These are phyloP conservation scores for Silene conica DNA, from an alignment of 148 eudicot genomes.

Conservation along the genomic window DNA sequence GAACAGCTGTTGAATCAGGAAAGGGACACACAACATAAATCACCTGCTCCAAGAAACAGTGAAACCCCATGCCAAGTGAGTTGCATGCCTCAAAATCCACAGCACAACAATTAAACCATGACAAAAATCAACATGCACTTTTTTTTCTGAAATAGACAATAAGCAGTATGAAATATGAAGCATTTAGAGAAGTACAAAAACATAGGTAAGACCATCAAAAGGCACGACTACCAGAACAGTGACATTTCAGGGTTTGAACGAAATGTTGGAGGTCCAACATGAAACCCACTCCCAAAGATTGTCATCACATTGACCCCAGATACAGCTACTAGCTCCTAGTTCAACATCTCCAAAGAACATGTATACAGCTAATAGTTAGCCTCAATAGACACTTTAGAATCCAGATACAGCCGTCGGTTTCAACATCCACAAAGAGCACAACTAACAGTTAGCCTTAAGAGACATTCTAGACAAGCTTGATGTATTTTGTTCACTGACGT, in stretches of 20 bases:
- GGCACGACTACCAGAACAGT: not conserved
- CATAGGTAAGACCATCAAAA: not conserved
- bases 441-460: no score
- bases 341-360: no score
- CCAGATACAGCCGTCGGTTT: no score
- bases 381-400: no score
- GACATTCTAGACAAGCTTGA: no score
- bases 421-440: no score
- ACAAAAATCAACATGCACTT: not conserved
- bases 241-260: not conserved
- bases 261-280: not conserved
- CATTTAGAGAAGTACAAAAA: not conserved
- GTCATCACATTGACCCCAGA: no score
- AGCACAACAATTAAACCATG: not conserved
- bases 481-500: no score
- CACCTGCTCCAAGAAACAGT: constrained; percentile 52
- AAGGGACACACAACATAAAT: constrained; percentile 96
- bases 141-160: not conserved
- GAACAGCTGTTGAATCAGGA: constrained; percentile 86
- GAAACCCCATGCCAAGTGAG: constrained; percentile 8
- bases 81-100: not conserved
- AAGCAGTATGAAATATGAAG: not conserved
- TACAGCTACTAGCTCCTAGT: no score
- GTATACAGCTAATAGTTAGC: no score
- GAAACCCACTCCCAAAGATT: not conserved